A percentile compares a stretch with the other conserved stretches of the same genome.
These are phyloP conservation scores for Paspalum vaginatum DNA, from an alignment of 176 grass and related monocot species.

Conservation along the genomic window DNA sequence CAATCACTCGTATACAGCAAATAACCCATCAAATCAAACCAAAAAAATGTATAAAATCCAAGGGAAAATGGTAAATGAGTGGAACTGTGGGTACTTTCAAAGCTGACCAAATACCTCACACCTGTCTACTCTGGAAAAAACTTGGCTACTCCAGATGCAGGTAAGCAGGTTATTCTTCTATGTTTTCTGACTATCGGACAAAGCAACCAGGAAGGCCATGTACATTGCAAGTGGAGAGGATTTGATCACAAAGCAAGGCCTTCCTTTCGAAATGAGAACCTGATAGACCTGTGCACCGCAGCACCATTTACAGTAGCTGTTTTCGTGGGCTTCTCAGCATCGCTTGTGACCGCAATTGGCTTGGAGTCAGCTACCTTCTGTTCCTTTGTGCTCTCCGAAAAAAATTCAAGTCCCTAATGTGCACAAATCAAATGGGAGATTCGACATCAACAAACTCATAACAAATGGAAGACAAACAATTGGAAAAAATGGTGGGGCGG, in stretches of 20 bases:
- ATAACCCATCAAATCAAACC: neutral
- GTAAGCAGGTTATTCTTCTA: conserved; percentile 42
- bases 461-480: neutral
- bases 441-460: neutral
- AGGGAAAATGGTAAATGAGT: neutral
- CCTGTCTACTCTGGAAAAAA: conserved; percentile 33
- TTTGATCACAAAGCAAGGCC: conserved; percentile 62
- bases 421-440: conserved; percentile 18
- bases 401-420: conserved; percentile 61
- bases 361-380: conserved; percentile 37
- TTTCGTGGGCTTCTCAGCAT: conserved; percentile 57
- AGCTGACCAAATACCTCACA: neutral
- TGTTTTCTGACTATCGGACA: conserved; percentile 30
- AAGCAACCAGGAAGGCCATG: conserved; percentile 20
- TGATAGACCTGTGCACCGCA: conserved; percentile 68
- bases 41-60: conserved; percentile 30
- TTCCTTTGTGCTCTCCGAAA: conserved; percentile 47
- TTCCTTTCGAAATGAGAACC: conserved; percentile 61
- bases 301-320: conserved; percentile 24
- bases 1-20: neutral
- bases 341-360: conserved; percentile 32
- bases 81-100: neutral
- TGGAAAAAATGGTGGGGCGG: neutral
- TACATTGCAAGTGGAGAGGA: conserved; percentile 11
- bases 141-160: neutral